A percentile compares a stretch with the other conserved stretches of the same genome.
Evolutionary conservation across 106 monocot genomes (phyloP).

Genomic region (Iris macrosiphon): DNA sequence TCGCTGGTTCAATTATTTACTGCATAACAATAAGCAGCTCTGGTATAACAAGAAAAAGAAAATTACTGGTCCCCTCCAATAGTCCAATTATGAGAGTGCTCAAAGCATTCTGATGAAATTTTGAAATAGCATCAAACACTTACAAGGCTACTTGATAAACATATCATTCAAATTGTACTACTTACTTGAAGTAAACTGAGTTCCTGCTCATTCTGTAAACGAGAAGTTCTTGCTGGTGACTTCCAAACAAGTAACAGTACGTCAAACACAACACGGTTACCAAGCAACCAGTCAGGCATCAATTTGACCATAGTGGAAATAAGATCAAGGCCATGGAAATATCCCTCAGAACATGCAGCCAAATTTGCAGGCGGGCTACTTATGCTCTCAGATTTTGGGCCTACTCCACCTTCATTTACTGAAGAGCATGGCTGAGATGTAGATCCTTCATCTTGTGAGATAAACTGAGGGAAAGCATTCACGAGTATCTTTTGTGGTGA

Average conservation of each 20-base stretch:
- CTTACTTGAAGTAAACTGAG: conserved; percentile 76
- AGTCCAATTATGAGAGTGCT: no score
- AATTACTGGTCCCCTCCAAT: no score
- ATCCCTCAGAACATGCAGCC: conserved; percentile 49
- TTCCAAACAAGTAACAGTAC: conserved; percentile 85
- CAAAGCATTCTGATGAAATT: no score
- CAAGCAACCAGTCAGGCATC: conserved; percentile 90
- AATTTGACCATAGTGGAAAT: conserved; percentile 82
- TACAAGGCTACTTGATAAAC: no score
- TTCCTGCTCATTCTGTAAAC: conserved; percentile 89
- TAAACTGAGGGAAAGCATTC: conserved; percentile 77
- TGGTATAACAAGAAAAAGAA: no score
- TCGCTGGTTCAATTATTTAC: no score
- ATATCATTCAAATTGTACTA: not conserved
- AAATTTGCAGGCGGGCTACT: conserved; percentile 17
- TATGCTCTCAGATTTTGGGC: conserved; percentile 38
- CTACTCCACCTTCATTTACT: conserved; percentile 41
- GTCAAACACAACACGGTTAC: conserved; percentile 79
- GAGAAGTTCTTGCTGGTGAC: conserved; percentile 70
- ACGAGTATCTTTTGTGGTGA: conserved; percentile 87
- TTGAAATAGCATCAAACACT: no score
- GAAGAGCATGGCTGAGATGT: conserved; percentile 29
- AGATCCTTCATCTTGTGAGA: conserved; percentile 32
- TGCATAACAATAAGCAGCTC: no score
- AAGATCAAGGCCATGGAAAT: conserved; percentile 93